A percentile compares a stretch with the other conserved stretches of the same genome.
Evolutionary conservation across 2,329 filamentous ascomycete genomes (phyloP).

Genomic region (Didymella arachidicola): DNA sequence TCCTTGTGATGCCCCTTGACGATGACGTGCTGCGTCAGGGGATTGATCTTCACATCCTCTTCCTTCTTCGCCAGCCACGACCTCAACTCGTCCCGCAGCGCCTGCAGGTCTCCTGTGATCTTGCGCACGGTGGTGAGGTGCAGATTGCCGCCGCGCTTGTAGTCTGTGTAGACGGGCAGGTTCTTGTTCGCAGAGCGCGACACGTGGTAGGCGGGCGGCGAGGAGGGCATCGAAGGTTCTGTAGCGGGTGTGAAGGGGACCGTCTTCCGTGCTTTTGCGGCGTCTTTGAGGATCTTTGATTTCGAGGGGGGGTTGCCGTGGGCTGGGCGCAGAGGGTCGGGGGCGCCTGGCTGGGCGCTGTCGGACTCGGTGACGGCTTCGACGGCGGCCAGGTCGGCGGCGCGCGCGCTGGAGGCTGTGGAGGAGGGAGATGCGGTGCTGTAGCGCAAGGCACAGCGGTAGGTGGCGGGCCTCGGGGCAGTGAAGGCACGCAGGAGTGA

Average conservation of each 20-base stretch:
- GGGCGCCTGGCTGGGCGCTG: slow-evolving; percentile 38
- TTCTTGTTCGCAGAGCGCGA: slow-evolving; percentile 73
- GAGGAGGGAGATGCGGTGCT: slow-evolving; percentile 37
- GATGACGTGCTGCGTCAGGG: slow-evolving; percentile 72
- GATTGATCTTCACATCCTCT: slow-evolving; percentile 64
- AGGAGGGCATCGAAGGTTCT: slow-evolving; percentile 22
- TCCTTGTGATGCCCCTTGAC: slow-evolving; percentile 40
- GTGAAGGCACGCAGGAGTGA: slow-evolving; percentile 52
- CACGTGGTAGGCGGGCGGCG: slow-evolving; percentile 69
- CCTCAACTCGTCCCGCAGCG: slow-evolving; percentile 70
- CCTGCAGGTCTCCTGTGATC: slow-evolving; percentile 74
- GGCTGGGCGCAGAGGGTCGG: slow-evolving; percentile 27
- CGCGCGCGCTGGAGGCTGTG: slow-evolving; percentile 29
- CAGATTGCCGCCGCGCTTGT: slow-evolving; percentile 78
- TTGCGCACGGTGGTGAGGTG: slow-evolving; percentile 79
- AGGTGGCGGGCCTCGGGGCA: slow-evolving; percentile 4
- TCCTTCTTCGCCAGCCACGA: slow-evolving; percentile 64
- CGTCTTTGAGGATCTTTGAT: slow-evolving; percentile 14
- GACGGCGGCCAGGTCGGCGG: slow-evolving; percentile 44
- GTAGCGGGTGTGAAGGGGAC: slow-evolving; percentile 21
- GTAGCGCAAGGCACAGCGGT: slow-evolving; percentile 21
- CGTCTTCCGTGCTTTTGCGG: slow-evolving; percentile 12
- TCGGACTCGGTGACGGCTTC: slow-evolving; percentile 47
- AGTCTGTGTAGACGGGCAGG: slow-evolving; percentile 77
- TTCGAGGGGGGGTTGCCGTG: slow-evolving; percentile 8